Conservation (phyloP, 1,139 yeast species). For the Scheffersomyces illinoinensis region DNA sequence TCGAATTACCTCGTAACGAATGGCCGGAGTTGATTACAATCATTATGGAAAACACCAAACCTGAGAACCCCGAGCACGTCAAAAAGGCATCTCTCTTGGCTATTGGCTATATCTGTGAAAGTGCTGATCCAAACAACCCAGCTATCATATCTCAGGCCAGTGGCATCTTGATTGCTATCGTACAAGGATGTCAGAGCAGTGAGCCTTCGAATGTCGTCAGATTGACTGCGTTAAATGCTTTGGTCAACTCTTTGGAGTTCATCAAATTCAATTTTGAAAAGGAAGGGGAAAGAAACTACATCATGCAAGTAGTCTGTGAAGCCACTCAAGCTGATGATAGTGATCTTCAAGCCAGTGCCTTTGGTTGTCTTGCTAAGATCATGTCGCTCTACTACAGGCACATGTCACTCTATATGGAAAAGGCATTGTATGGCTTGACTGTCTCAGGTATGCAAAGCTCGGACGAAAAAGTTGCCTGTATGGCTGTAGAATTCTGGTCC, state of each 20-base stretch:
- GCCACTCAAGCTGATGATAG: conserved; percentile 88
- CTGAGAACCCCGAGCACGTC: conserved; percentile 72
- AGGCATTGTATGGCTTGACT: conserved; percentile 88
- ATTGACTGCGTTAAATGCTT: conserved; percentile 87
- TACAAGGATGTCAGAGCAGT: conserved; percentile 87
- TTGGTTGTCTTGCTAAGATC: conserved; percentile 91
- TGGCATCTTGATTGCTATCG: conserved; percentile 91
- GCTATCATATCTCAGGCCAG: conserved; percentile 82
- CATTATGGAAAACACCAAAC: conserved; percentile 82
- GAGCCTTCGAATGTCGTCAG: conserved; percentile 79
- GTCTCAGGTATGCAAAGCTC: conserved; percentile 87
- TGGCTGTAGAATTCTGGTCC: conserved; percentile 99
- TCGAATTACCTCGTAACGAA: conserved; percentile 82
- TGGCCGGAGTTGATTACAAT: conserved; percentile 87
- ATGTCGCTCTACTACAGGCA: conserved; percentile 86
- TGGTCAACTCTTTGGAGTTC: conserved; percentile 88
- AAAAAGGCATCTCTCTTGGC: conserved; percentile 87
- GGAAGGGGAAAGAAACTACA: conserved; percentile 93
- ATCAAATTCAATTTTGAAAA: conserved; percentile 84
- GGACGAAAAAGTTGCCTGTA: conserved; percentile 89
- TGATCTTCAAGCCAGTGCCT: conserved; percentile 90
- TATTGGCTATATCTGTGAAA: conserved; percentile 94
- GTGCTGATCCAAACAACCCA: conserved; percentile 83
- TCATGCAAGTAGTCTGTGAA: conserved; percentile 98
- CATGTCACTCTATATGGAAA: conserved; percentile 96